Evolutionary conservation across 768 basidiomycete genomes (phyloP), one percentile per base, ranked within the genome.

Genomic region (Russula abietina): DNA sequence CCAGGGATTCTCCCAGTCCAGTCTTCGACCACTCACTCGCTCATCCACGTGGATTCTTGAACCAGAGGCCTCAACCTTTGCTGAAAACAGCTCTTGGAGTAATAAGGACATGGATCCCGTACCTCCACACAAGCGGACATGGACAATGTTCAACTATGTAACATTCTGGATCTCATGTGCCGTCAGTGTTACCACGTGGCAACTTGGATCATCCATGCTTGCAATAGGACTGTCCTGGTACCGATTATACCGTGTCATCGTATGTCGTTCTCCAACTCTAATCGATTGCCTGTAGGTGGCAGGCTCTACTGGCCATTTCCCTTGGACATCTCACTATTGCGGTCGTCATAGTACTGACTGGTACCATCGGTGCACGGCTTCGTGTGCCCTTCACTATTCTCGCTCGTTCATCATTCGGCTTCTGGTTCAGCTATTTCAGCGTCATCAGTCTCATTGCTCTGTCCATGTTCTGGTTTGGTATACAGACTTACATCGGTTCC

Each of bases 371-470:
- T 26, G 87, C 91, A 26, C 82, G 87, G 19, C 79, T 91, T 50
- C 89, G 89, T 67, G 75, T 93, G 22, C 83, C 88, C 0, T 91
- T 92, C 71, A 80, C 83, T 1, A 80, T 93, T 53, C 77, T 92
- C 17, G 89, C 87, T 67, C 80, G 91, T 12, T 91, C 91, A 2
- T 91, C 88, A 0, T 90, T 93, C 67, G 92, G 93, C 2, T 93
- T 92, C 76, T 93, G 88, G 84, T 82, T 93, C 69, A 89, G 89
- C 70, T 93, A 91, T 74, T 92, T 93, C 72, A 85, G 83, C 62
- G 88, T 94, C 53, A 72, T 93, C 61, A 89, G 87, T 66, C 83
- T 90, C 24, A 80, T 85, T 52, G 74, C 91, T 22, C 80, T 93
- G 24, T 79, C 87, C 38, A 83, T 91, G 80, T 89, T 92, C 72